Evolutionary conservation across 1,139 yeast species (phyloP).

Genomic region (Diutina rugosa): DNA sequence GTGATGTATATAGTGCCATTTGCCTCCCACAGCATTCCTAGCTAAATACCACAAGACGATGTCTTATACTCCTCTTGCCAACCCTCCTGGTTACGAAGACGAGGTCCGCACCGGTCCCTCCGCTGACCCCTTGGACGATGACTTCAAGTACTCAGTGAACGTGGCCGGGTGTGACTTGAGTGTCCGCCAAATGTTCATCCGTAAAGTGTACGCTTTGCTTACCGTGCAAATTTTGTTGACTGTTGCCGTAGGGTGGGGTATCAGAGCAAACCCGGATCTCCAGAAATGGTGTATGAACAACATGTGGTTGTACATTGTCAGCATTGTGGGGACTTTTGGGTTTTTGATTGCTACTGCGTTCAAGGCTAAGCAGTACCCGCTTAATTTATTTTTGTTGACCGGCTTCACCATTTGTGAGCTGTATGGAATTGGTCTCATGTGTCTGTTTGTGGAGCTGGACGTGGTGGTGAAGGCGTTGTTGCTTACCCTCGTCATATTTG

Average conservation of each 20-base stretch:
- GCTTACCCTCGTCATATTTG: conserved; percentile 55
- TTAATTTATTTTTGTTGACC: conserved; percentile 39
- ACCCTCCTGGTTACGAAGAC: background rate
- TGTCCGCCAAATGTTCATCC: conserved; percentile 61
- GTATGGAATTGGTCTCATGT: conserved; percentile 56
- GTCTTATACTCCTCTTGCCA: background rate
- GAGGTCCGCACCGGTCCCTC: conserved; percentile 2
- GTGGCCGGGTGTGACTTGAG: conserved; percentile 72
- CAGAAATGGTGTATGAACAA: conserved; percentile 49
- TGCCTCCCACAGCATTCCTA: background rate
- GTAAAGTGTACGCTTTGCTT: conserved; percentile 69
- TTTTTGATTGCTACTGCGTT: conserved; percentile 46
- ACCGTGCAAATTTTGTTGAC: conserved; percentile 54
- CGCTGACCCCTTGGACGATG: conserved; percentile 50
- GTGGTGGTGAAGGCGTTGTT: conserved; percentile 61
- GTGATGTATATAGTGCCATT: background rate
- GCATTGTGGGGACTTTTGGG: conserved; percentile 48
- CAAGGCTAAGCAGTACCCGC: conserved; percentile 55
- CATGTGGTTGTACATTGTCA: conserved; percentile 46
- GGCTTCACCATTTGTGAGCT: conserved; percentile 69
- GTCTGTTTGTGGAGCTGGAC: conserved; percentile 51
- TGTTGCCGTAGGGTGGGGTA: conserved; percentile 42
- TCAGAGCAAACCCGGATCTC: conserved; percentile 33
- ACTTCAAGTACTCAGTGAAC: conserved; percentile 70
- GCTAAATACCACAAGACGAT: background rate